phyloP scores from a whole-genome alignment of 1,284 basidiomycete species.

The Phellopilus nigrolimitatus region DNA sequence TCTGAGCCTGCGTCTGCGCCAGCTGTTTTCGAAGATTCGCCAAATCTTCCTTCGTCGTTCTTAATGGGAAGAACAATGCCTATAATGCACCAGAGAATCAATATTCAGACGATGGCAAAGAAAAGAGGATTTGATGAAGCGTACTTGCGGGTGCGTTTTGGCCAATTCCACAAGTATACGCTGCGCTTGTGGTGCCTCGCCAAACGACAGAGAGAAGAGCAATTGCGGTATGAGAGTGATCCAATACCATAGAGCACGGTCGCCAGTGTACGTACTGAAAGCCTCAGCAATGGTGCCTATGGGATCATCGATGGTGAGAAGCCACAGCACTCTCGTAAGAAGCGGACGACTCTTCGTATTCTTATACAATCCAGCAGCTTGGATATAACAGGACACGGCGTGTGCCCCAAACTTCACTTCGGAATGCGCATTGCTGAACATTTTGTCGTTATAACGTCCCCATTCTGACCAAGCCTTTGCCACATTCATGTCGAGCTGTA shows the following conservation, averaged over 20 bases:
- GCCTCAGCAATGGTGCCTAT: conserved; percentile 76
- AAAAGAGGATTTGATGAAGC: conserved; percentile 25
- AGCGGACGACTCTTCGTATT: conserved; percentile 91
- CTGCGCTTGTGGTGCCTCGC: conserved; percentile 91
- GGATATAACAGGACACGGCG: conserved; percentile 96
- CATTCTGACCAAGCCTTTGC: conserved; percentile 99
- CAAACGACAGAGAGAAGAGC: conserved; percentile 84
- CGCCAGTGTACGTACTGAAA: conserved; percentile 96
- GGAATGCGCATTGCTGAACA: conserved; percentile 81
- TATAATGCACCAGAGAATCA: conserved; percentile 31
- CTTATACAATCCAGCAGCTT: conserved; percentile 96
- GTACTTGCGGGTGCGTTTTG: conserved; percentile 88
- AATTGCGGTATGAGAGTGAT: conserved; percentile 97
- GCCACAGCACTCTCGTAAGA: conserved; percentile 90
- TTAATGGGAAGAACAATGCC: conserved; percentile 94
- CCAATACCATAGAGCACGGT: conserved; percentile 98
- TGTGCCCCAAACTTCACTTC: conserved; percentile 80
- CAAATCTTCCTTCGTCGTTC: conserved; percentile 91
- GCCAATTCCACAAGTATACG: conserved; percentile 89
- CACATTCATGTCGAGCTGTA: conserved; percentile 93
- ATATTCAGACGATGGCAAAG: no score
- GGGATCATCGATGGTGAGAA: conserved; percentile 91
- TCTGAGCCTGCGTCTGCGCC: no score
- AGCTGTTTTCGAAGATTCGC: conserved; percentile 43
- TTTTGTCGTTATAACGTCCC: conserved; percentile 91